Base-by-base conservation (phyloP, 192 early-diverging fungal species). In the Coemansia sp. region DNA sequence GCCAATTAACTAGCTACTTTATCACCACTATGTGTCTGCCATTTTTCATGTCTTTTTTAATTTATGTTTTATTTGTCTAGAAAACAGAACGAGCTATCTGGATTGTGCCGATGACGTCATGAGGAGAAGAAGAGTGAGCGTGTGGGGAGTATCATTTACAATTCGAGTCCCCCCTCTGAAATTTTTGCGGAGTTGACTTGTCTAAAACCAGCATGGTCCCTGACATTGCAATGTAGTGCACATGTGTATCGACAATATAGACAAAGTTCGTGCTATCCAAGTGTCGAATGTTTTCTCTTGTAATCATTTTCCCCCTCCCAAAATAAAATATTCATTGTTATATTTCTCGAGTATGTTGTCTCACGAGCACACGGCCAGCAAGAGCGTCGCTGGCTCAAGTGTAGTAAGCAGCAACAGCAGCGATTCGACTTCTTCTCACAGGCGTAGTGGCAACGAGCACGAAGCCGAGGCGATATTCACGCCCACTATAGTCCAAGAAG, bases 271-370 rank as follows among this genome's bases (percentile, higher is more conserved):
- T 12, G 13, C 39, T 1, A 40, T 11, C 10, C 3, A 22, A 47
- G 20, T 5, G 44, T 43, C 15, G 4, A 43, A 15, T 43, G 15
- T 43, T 49, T 8, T 49, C 45, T 49, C 20, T 20, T 9, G 9
- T 5, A 24, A 18, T 7, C 20, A 49, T 39, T 16, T 50, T 7
- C 45, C 34, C 34, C 34, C 34, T 8, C 34, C 34, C 34, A 18
- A 27, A 16, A 8, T 1, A 20, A 34, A 37, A 0, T 16, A 12
- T 64, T 50, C 8, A 2, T 20, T 49, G 10, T 35, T 66, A 41
- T 55, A 24, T 44, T 30, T 58, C 12, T 34, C 34, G 34, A 34
- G 34, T 6, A 56, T 66, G 45, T 49, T 20, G n/a, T 62, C 60
- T 40, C 60, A 47, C 20, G 8, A 45, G 18, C 13, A 52, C 9